phyloP scores from a whole-genome alignment of 495 filamentous ascomycete species.

The Penicillium mononematosum region DNA sequence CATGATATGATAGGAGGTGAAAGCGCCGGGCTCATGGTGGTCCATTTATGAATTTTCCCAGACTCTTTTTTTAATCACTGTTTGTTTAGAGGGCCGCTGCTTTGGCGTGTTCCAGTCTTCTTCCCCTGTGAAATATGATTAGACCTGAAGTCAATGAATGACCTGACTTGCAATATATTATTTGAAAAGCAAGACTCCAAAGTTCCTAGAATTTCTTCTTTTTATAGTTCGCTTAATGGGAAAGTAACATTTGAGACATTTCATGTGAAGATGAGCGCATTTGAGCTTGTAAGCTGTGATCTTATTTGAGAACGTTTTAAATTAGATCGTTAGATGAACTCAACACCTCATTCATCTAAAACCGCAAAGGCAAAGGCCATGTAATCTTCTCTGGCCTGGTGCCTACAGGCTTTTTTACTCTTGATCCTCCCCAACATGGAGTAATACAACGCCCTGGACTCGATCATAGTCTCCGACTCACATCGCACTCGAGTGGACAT shows the following conservation, averaged over 20 bases:
- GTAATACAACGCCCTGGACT: neutral
- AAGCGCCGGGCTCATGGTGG: conserved; percentile 15
- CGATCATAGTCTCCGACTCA: neutral
- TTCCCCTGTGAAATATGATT: conserved; percentile 34
- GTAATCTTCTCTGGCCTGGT: neutral
- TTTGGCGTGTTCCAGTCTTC: conserved; percentile 11
- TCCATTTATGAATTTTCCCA: conserved; percentile 21
- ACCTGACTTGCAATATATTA: conserved; percentile 19
- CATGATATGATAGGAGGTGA: conserved; percentile 19
- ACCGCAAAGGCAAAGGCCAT: neutral
- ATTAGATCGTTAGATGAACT: neutral
- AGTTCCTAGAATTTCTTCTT: neutral
- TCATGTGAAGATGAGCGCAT: conserved; percentile 2
- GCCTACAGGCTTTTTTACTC: neutral
- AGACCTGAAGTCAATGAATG: conserved; percentile 22
- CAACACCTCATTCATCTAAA: neutral
- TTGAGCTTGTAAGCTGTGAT: neutral
- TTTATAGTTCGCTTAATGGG: neutral
- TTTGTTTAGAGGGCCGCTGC: conserved; percentile 19
- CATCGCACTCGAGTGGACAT: neutral
- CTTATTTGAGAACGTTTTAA: neutral
- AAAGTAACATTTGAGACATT: neutral
- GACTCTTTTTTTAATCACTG: conserved; percentile 23
- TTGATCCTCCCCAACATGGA: neutral
- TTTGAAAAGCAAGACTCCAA: neutral